Base-by-base conservation (phyloP, 306 rosid genomes). In the Pachyrhizus erosus region DNA sequence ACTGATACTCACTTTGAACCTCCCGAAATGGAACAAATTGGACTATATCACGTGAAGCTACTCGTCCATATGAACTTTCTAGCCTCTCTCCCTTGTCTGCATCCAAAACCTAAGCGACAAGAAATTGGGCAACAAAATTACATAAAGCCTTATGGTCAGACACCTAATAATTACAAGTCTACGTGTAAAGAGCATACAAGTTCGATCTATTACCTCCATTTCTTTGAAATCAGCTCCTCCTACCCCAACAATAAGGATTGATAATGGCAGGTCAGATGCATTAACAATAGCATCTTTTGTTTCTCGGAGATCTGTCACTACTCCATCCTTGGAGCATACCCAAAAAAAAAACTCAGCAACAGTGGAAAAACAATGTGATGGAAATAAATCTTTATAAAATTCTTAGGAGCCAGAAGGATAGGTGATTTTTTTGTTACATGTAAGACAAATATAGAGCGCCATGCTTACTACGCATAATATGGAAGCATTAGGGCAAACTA, bases 181-280 rank as follows among this genome's bases (percentile, higher is more conserved):
- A 21, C 26, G 40, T 7, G 42, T 26, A 61, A 37, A 84, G 29
- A 7, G 76, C 1, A 82, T 65, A 77, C 12, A 6, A 40, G 64
- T 21, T 64, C 24, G 31, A 68, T 7, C 33, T 40, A 51, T 76
- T 87, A 91, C 96, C 97, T 93, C 97, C 97, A 93, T 93, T 78
- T 93, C 97, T 88, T 91, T 93, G 82, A 91, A 93, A 80, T 93
- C 97, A 14, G 97, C 96, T 79, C 97, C 97, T 81, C 97, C 97
- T 60, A 93, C 94, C 70, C 97, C 97, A 77, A 93, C 89, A 79
- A 93, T 91, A 81, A 91, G 96, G 73, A 93, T 90, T 9, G 97
- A 93, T 68, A 91, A 76, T 9, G 97, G 96, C 75, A 93, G 89
- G 79, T 93, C 97, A 33, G 97, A 91, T 68, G 97, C 97, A 79